These are phyloP conservation scores for Misopates orontium DNA, from an alignment of 257 asterid genomes.

Conservation along the genomic window DNA sequence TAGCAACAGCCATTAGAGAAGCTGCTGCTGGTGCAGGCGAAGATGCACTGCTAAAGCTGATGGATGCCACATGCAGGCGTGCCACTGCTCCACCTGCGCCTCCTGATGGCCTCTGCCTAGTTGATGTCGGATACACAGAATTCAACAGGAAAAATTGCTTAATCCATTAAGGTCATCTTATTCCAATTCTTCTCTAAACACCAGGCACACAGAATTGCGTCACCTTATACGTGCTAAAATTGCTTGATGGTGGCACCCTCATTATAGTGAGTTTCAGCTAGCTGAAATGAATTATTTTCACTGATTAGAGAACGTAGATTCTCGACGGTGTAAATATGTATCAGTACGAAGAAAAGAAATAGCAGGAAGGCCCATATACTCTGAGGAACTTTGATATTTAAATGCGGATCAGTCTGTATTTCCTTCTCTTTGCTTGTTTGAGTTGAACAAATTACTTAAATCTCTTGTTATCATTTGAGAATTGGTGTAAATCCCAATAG, in stretches of 20 bases:
- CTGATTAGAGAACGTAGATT: background rate
- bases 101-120: slow-evolving; percentile 92
- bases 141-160: slow-evolving; percentile 56
- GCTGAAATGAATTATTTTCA: background rate
- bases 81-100: slow-evolving; percentile 99
- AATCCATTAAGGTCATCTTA: slow-evolving; percentile 45
- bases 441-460: too few species aligned
- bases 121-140: slow-evolving; percentile 78
- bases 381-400: too few species aligned
- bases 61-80: slow-evolving; percentile 92
- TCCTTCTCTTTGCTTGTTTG: background rate
- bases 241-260: slow-evolving; percentile 8
- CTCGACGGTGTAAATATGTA: background rate
- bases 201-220: background rate
- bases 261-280: background rate
- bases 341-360: background rate
- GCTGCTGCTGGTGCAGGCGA: slow-evolving; percentile 96
- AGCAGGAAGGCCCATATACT: too few species aligned
- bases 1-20: slow-evolving; percentile 88
- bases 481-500: too few species aligned
- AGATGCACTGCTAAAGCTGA: slow-evolving; percentile 72
- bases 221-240: slow-evolving; percentile 1
- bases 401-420: background rate
- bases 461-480: too few species aligned
- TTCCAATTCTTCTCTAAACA: slow-evolving; percentile 10